Conservation (phyloP, 2,329 filamentous ascomycete genomes). For the Penicillium sp. region DNA sequence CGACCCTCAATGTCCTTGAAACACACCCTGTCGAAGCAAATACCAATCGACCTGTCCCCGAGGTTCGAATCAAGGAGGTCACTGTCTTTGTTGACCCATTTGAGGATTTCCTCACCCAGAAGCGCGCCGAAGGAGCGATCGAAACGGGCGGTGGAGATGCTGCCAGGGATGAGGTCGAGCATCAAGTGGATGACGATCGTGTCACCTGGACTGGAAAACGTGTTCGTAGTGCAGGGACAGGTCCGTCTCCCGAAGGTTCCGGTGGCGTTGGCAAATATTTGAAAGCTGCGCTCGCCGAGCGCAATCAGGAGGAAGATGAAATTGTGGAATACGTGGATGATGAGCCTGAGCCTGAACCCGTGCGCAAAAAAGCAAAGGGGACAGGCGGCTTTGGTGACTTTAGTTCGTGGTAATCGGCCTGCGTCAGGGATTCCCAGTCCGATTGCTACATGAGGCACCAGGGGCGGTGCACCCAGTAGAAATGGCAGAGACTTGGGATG, state of each 20-base stretch:
- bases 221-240: conserved; percentile 61
- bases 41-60: conserved; percentile 67
- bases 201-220: conserved; percentile 96
- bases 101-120: conserved; percentile 80
- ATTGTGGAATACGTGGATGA: conserved; percentile 56
- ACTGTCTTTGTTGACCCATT: conserved; percentile 91
- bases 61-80: conserved; percentile 75
- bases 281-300: conserved; percentile 50
- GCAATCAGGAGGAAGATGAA: conserved; percentile 47
- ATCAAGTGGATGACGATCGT: conserved; percentile 67
- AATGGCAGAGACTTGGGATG: too few relatives aligned
- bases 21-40: conserved; percentile 64
- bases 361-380: conserved; percentile 71
- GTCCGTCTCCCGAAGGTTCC: conserved; percentile 42
- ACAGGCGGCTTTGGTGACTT: conserved; percentile 85
- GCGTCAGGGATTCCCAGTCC: too few relatives aligned
- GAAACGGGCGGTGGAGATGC: conserved; percentile 34
- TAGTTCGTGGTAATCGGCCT: conserved; percentile 65
- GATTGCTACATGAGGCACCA: too few relatives aligned
- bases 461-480: too few relatives aligned
- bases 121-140: conserved; percentile 55
- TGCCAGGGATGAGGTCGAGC: conserved; percentile 21
- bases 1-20: conserved; percentile 66
- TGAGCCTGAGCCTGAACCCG: conserved; percentile 59
- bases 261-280: conserved; percentile 76